Evolutionary conservation across 192 early-diverging fungal species (phyloP).

Genomic region (Coemansia guatemalensis): DNA sequence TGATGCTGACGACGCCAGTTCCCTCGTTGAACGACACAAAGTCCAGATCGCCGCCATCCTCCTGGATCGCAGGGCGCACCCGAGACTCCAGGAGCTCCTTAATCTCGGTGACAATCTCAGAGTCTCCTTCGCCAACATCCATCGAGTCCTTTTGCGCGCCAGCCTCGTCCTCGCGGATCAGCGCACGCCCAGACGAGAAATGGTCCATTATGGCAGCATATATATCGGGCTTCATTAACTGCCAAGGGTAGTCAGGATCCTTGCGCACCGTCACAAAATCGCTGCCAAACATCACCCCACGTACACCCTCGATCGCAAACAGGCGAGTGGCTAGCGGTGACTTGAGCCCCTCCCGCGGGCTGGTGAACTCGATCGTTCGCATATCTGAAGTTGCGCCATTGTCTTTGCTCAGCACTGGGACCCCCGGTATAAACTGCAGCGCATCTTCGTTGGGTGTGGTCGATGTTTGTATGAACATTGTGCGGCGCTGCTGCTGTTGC

Average conservation of each 20-base stretch:
- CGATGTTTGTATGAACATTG: conserved; percentile 89
- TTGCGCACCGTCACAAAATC: conserved; percentile 98
- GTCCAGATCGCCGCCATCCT: conserved; percentile 99
- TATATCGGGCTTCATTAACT: conserved; percentile 96
- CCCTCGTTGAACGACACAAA: conserved; percentile 83
- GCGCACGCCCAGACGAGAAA: conserved; percentile 82
- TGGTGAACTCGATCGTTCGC: conserved; percentile 84
- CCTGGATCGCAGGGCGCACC: conserved; percentile 95
- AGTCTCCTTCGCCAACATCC: conserved; percentile 69
- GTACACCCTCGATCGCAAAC: conserved; percentile 93
- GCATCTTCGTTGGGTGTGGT: conserved; percentile 93
- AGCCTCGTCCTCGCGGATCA: conserved; percentile 59
- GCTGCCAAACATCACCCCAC: conserved; percentile 83
- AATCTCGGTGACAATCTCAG: conserved; percentile 95
- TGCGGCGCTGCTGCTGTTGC: conserved; percentile 23
- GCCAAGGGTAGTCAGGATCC: conserved; percentile 87
- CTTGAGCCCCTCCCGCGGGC: conserved; percentile 66
- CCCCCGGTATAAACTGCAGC: conserved; percentile 96
- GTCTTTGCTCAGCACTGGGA: conserved; percentile 64
- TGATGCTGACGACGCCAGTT: conserved; percentile 84
- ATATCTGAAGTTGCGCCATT: conserved; percentile 9
- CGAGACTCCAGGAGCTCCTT: conserved; percentile 97
- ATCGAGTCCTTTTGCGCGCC: conserved; percentile 14
- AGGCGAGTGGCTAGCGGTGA: conserved; percentile 90
- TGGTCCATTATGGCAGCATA: conserved; percentile 95